Conservation (phyloP, 805 yeast genomes). For the Ogataea philodendri region DNA sequence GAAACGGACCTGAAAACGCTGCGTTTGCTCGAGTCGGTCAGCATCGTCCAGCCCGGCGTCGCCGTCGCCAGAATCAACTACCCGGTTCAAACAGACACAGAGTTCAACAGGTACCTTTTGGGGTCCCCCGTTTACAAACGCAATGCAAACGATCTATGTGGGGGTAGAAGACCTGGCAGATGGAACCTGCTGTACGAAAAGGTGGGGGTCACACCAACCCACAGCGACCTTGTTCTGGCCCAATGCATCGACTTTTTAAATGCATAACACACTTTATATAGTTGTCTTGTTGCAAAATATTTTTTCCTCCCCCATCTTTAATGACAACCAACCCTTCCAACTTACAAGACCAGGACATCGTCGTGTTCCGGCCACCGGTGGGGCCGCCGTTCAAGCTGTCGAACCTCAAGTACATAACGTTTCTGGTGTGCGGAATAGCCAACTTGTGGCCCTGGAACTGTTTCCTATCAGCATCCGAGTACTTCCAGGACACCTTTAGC, state of each 20-base stretch:
- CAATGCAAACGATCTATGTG: slow-evolving; percentile 4
- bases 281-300: background rate
- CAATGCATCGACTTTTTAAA: slow-evolving; percentile 12
- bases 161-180: slow-evolving; percentile 17
- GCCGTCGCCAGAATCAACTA: slow-evolving; percentile 18
- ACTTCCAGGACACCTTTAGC: slow-evolving; percentile 63
- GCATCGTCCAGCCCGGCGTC: slow-evolving; percentile 23
- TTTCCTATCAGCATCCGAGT: slow-evolving; percentile 80
- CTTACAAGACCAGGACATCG: slow-evolving; percentile 9
- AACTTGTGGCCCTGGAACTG: slow-evolving; percentile 97
- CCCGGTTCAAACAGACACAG: slow-evolving; percentile 1
- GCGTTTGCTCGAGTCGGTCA: slow-evolving; percentile 23
- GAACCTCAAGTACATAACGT: slow-evolving; percentile 51
- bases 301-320: slow-evolving; percentile 3
- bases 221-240: slow-evolving; percentile 1
- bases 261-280: slow-evolving; percentile 8
- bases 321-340: background rate
- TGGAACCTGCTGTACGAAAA: slow-evolving; percentile 25
- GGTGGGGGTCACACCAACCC: slow-evolving; percentile 1
- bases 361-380: slow-evolving; percentile 17
- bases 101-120: slow-evolving; percentile 17
- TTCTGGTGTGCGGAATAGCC: slow-evolving; percentile 69
- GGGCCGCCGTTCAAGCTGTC: slow-evolving; percentile 20
- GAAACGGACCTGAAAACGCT: slow-evolving; percentile 16
- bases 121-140: slow-evolving; percentile 24